These are phyloP conservation scores for Juncus inflexus DNA, from an alignment of 176 grass and related monocot species.

Conservation along the genomic window DNA sequence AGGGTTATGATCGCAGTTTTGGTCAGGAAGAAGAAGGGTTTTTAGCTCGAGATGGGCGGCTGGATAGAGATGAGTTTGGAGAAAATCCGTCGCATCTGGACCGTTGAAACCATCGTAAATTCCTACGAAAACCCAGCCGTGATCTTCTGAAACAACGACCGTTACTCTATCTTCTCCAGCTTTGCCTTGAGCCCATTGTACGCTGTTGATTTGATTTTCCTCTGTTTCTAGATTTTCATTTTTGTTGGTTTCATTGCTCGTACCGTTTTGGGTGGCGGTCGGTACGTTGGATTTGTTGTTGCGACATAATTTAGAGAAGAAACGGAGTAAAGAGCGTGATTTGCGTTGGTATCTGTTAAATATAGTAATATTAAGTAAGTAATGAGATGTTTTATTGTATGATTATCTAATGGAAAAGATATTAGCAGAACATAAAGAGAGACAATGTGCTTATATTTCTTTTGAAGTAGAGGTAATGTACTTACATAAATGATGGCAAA, in stretches of 20 bases:
- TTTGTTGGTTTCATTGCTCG: slow-evolving; percentile 24
- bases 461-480: no score
- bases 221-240: slow-evolving; percentile 25
- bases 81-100: slow-evolving; percentile 95
- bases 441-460: no score
- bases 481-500: no score
- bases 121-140: slow-evolving; percentile 90
- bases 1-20: slow-evolving; percentile 16
- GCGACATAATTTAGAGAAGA: slow-evolving; percentile 61
- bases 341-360: slow-evolving; percentile 16
- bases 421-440: slow-evolving; percentile 58
- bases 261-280: slow-evolving; percentile 19
- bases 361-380: slow-evolving; percentile 37
- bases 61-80: slow-evolving; percentile 82
- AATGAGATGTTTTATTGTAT: slow-evolving; percentile 42
- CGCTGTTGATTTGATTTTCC: slow-evolving; percentile 19
- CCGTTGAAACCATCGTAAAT: slow-evolving; percentile 99
- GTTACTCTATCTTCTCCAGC: slow-evolving; percentile 93
- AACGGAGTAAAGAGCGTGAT: slow-evolving; percentile 37
- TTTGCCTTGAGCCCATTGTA: slow-evolving; percentile 92
- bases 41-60: slow-evolving; percentile 74
- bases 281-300: slow-evolving; percentile 35
- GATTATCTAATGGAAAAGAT: slow-evolving; percentile 52
- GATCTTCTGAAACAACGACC: slow-evolving; percentile 81
- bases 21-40: slow-evolving; percentile 43